Evolutionary conservation across 2,329 filamentous ascomycete genomes (phyloP), one percentile per base, ranked within the genome.

Genomic region (Alternaria sp.): DNA sequence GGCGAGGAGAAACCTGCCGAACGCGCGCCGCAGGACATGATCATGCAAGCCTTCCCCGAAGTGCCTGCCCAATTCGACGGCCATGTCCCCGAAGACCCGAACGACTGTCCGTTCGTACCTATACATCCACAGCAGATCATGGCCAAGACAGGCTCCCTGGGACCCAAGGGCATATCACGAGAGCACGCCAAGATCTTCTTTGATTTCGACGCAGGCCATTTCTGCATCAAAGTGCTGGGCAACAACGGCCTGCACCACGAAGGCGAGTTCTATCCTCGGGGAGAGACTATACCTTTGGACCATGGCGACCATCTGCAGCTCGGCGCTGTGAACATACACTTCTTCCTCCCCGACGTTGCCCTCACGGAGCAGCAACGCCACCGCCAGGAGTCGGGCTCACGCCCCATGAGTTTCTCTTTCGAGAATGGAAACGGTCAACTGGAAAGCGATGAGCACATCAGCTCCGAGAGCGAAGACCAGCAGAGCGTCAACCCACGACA

Each of bases 161-260:
- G 88, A 3, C 92, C 91, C 54, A 91, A 91, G 74, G 87, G 86
- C 54, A 93, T 94, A 58, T 94, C 91, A 4, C 85, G 91, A 64
- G 83, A 90, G 69, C 92, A 95, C 76, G 83, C 92, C 52, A 90
- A 89, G 71, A 92, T 95, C 69, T 83, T 86, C 50, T 94, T 90
- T 80, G 91, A 91, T 71, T 83, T 86, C 65, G 82, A 87, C 12
- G 84, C 84, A 44, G 84, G 87, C 19, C 82, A 87, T 7, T 94
- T 92, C 72, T 88, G 92, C 74, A 87, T 91, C 50, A 81, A 86
- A 57, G 85, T 89, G 3, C 82, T 88, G 54, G 87, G 88, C 36
- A 80, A 83, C 66, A 93, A 93, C 69, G 90, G 91, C 6, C 89
- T 91, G 72, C 85, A 88, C 51, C 75, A 79, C 47, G 76, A 79